Percentiles rank a stretch among this genome's conserved stretches.
Evolutionary conservation across 805 yeast species (phyloP).

Genomic region (Naumovozyma castellii): DNA sequence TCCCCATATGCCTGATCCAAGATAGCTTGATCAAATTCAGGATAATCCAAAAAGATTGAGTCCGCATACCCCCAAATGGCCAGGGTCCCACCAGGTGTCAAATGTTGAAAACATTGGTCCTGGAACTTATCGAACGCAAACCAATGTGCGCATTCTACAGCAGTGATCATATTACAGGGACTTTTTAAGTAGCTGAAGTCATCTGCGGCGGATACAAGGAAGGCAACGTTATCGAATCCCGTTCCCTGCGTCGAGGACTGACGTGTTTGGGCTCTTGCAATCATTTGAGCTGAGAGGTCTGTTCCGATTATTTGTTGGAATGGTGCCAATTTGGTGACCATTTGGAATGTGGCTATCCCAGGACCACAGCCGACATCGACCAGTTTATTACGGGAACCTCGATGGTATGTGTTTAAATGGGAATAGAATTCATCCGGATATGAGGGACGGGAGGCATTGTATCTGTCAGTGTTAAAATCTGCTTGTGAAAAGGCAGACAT

Average conservation of each 20-base stretch:
- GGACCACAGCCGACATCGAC: conserved; percentile 78
- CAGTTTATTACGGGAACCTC: conserved; percentile 31
- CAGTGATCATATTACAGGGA: conserved; percentile 59
- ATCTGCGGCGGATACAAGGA: conserved; percentile 29
- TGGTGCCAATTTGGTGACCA: conserved; percentile 8
- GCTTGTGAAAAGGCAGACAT: conserved; percentile 59
- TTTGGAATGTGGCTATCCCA: conserved; percentile 57
- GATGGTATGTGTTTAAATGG: conserved; percentile 35
- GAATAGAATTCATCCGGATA: conserved; percentile 49
- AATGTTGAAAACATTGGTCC: conserved; percentile 38
- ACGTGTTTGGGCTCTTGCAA: conserved; percentile 35
- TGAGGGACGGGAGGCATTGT: conserved; percentile 53
- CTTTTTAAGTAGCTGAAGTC: no score
- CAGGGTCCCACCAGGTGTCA: conserved; percentile 56
- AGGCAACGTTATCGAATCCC: conserved; percentile 5
- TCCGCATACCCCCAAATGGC: conserved; percentile 78
- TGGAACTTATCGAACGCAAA: conserved; percentile 49
- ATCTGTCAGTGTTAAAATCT: conserved; percentile 43
- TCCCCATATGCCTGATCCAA: conserved; percentile 44
- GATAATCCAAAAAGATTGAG: conserved; percentile 45
- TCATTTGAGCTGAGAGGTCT: conserved; percentile 53
- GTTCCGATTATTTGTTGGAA: conserved; percentile 51
- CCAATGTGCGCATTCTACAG: conserved; percentile 91
- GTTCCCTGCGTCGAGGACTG: neutral
- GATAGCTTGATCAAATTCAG: conserved; percentile 47